Evolutionary conservation across 2,329 filamentous ascomycete genomes (phyloP).

Genomic region (Aureobasidium sp.): DNA sequence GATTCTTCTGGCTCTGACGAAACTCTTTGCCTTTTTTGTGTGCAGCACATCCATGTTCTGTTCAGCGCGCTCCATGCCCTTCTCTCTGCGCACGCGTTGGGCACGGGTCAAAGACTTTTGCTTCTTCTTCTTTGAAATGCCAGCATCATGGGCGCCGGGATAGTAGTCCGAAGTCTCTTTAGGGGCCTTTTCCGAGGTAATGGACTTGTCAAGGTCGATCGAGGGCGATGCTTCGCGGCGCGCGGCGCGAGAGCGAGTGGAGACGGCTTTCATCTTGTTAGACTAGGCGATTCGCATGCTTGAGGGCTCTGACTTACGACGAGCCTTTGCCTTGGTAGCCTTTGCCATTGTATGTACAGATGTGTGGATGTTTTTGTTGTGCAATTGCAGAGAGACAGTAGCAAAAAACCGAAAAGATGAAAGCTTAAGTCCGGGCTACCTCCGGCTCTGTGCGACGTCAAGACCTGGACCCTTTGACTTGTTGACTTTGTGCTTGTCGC

Average conservation of each 20-base stretch:
- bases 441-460: background rate
- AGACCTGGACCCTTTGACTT: background rate
- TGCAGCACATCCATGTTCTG: constrained; percentile 48
- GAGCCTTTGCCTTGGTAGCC: constrained; percentile 41
- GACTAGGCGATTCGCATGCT: background rate
- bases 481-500: background rate
- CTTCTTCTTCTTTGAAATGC: constrained; percentile 62
- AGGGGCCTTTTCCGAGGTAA: constrained; percentile 53
- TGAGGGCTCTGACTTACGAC: constrained; percentile 7
- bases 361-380: background rate
- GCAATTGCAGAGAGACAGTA: background rate
- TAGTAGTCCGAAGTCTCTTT: constrained; percentile 44
- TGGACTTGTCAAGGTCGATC: constrained; percentile 64
- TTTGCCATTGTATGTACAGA: constrained; percentile 38
- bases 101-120: constrained; percentile 46
- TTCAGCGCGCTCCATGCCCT: constrained; percentile 50
- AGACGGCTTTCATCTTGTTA: constrained; percentile 43
- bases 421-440: background rate
- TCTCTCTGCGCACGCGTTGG: constrained; percentile 48
- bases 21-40: constrained; percentile 49
- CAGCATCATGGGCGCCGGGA: constrained; percentile 60
- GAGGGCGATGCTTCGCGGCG: constrained; percentile 64
- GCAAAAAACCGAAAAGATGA: background rate
- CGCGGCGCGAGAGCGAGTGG: constrained; percentile 66
- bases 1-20: constrained; percentile 41